Evolutionary conservation across 2,329 filamentous ascomycete species (phyloP).

Genomic region (Fusarium floridanum): DNA sequence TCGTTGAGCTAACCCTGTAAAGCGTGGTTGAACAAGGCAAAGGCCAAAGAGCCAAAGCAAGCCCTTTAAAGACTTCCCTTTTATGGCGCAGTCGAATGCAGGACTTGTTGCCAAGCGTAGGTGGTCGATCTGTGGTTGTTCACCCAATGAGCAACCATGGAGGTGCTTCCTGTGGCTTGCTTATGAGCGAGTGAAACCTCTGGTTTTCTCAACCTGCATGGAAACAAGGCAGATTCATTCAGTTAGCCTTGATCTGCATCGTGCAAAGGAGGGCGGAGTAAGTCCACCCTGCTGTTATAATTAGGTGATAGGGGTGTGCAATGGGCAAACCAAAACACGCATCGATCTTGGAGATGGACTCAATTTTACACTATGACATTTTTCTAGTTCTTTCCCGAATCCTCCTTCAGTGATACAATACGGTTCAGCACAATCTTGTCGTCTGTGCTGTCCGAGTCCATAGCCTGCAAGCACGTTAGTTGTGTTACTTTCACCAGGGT

Average conservation of each 20-base stretch:
- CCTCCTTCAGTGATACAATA: conserved; percentile 93
- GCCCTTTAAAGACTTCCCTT: too few species aligned
- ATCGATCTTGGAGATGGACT: neutral
- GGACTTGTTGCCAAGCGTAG: too few species aligned
- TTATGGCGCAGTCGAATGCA: too few species aligned
- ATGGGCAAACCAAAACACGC: neutral
- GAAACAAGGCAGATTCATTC: neutral
- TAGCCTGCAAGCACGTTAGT: conserved; percentile 59
- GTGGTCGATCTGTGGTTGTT: too few species aligned
- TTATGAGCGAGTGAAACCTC: too few species aligned
- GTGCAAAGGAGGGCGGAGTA: neutral
- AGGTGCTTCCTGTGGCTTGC: too few species aligned
- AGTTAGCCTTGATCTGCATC: neutral
- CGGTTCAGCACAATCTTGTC: conserved; percentile 90
- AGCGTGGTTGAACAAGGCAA: too few species aligned
- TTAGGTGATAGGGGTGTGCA: neutral
- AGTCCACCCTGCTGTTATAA: neutral
- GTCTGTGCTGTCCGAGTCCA: conserved; percentile 83
- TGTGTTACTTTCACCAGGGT: fast-evolving
- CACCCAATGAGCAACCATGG: too few species aligned
- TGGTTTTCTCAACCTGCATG: too few species aligned
- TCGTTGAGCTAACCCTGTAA: too few species aligned
- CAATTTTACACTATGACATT: conserved; percentile 5
- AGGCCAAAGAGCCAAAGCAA: too few species aligned
- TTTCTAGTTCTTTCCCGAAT: conserved; percentile 71